Evolutionary conservation across 2,329 filamentous ascomycete species (phyloP), one percentile per base, ranked within the genome.

Genomic region (Monosporascus sp.): DNA sequence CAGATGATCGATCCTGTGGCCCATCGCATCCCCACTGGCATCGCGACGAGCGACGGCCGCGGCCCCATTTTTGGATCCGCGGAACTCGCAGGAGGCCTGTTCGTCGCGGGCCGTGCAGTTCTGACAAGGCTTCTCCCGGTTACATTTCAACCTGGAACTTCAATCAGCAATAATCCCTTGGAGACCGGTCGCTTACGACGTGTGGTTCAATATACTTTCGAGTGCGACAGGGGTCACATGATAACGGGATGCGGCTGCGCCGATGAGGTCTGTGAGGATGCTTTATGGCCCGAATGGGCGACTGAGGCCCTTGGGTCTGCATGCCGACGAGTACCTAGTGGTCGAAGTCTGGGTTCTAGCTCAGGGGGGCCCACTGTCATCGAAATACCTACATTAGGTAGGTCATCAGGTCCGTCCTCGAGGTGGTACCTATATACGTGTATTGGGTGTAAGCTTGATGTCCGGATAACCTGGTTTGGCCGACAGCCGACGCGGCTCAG

Each of bases 41-140:
- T 49, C 20, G 19, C 49, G 35, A 24, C 20, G 43, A 24, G 55
- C 26, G 17, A 19, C 41, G 31, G 43, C 22, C 24, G 48, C 7
- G 24, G 48, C 20, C 20, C 44, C 48, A 31, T 51, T 54, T 26
- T 56, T 58, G 19, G 55, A 54, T 37, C 61, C 60, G 44, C 56
- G 63, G 51, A 61, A 66, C 31, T 58, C 56, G 56, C 64, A 66
- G 5, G 48, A 46, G 3, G 55, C 49, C 9, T 58, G 53, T 38
- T 63, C 58, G 24, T 53, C 38, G 7, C 64, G 63, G 20, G 60
- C 56, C 19, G 27, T 52, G 49, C 64, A 66, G 52, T 66, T 66
- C 48, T 66, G 64, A 50, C 64, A 66, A 11, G 64, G 64, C 31
- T 54, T 55, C 54, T 63, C 60, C n/a, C 64, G 59, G 49, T 65